A percentile compares a stretch with the other conserved stretches of the same genome.
Evolutionary conservation across 345 rosid species (phyloP).

Genomic region (Dimocarpus longan): DNA sequence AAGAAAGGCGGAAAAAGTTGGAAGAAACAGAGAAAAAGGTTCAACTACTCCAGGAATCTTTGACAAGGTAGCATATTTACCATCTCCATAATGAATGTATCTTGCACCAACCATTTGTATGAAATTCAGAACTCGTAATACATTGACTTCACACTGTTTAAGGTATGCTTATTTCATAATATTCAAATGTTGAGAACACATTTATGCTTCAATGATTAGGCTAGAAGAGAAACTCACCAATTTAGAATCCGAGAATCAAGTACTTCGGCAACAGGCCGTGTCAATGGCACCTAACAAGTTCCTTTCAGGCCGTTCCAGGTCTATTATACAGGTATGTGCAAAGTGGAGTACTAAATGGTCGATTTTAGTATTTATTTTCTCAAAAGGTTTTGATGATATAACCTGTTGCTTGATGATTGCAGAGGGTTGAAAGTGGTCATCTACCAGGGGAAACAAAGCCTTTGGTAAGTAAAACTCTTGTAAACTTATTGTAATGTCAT

Average conservation of each 20-base stretch:
- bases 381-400: constrained; percentile 16
- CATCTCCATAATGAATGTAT: not conserved
- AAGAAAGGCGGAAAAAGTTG: constrained; percentile 54
- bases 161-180: not conserved
- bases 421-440: constrained; percentile 87
- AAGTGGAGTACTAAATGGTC: not conserved
- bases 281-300: constrained; percentile 92
- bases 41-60: constrained; percentile 74
- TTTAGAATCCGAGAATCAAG: constrained; percentile 89
- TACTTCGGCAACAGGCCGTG: constrained; percentile 89
- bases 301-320: constrained; percentile 92
- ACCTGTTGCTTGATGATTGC: constrained; percentile 32
- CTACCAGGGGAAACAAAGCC: constrained; percentile 48
- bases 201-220: constrained; percentile 44
- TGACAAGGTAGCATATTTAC: constrained; percentile 51
- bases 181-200: constrained; percentile 17
- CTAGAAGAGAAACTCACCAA: constrained; percentile 83
- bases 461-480: constrained; percentile 44
- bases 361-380: constrained; percentile 1
- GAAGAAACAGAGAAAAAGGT: constrained; percentile 80
- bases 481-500: not conserved
- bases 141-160: not conserved
- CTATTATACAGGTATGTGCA: constrained; percentile 70
- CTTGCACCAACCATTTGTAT: not conserved
- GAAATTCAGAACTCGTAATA: not conserved